Conservation (phyloP, 1,284 basidiomycete genomes). For the Apiotrichum sp. region DNA sequence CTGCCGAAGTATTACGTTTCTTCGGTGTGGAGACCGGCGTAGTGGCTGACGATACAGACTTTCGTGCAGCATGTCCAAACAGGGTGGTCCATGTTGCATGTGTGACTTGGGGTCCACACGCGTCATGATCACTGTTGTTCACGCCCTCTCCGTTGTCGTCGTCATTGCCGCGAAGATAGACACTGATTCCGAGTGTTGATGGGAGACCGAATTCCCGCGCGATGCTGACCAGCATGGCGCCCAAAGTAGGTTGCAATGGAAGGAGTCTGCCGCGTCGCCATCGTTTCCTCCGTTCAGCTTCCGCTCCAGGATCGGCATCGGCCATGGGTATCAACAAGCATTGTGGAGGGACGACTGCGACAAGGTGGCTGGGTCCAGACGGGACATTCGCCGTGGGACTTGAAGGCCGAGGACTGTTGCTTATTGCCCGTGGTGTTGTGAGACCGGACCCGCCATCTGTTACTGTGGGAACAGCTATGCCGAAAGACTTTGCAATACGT, state of each 20-base stretch:
- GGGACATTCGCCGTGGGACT: background rate
- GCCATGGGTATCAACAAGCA: constrained; percentile 21
- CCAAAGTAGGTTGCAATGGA: constrained; percentile 40
- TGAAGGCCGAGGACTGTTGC: background rate
- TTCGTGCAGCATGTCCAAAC: constrained; percentile 17
- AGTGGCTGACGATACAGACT: background rate
- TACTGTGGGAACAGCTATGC: constrained; percentile 32
- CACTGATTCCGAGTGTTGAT: constrained; percentile 33
- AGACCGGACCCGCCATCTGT: background rate
- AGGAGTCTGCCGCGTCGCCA: constrained; percentile 42
- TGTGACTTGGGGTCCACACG: constrained; percentile 33
- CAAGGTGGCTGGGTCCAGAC: constrained; percentile 20
- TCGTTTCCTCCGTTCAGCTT: constrained; percentile 19
- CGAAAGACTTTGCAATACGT: constrained; percentile 42
- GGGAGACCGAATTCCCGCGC: constrained; percentile 45
- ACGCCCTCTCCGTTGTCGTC: background rate
- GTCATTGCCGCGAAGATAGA: constrained; percentile 30
- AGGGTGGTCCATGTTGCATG: constrained; percentile 33
- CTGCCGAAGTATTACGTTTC: background rate
- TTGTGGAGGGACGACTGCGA: constrained; percentile 39
- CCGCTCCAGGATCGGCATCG: constrained; percentile 2
- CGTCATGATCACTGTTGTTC: constrained; percentile 16
- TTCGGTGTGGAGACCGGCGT: constrained; percentile 7
- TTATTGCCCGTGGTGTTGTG: constrained; percentile 4
- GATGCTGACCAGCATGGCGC: constrained; percentile 41